Conservation (phyloP, 2,329 filamentous ascomycete species). For the Xylariaceae sp. region DNA sequence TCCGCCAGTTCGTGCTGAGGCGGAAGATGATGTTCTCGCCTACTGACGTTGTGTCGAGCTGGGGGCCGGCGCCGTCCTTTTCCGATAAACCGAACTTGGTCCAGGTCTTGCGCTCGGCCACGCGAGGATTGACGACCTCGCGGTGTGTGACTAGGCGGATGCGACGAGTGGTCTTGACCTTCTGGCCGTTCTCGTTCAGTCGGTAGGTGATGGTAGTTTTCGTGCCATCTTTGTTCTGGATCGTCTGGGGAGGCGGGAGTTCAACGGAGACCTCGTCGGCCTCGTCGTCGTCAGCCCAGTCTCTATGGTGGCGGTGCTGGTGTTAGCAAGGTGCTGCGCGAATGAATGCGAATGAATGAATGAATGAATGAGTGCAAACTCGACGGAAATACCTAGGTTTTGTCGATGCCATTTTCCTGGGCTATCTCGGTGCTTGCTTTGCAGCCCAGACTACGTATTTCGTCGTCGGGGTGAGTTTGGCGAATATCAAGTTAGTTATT, state of each 20-base stretch:
- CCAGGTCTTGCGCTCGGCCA: conserved; percentile 92
- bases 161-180: conserved; percentile 94
- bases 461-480: not conserved
- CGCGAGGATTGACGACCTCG: conserved; percentile 91
- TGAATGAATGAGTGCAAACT: not conserved
- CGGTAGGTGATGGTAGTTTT: conserved; percentile 91
- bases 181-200: conserved; percentile 89
- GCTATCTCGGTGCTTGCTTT: not conserved
- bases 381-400: conserved; percentile 19
- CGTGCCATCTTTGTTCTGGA: conserved; percentile 96
- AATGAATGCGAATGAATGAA: not conserved
- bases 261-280: conserved; percentile 65
- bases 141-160: conserved; percentile 89
- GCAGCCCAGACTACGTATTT: not conserved
- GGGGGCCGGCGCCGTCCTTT: conserved; percentile 78
- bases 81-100: conserved; percentile 86
- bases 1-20: conserved; percentile 89
- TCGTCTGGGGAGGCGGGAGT: conserved; percentile 82
- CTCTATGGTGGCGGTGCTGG: conserved; percentile 35
- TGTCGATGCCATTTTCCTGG: conserved; percentile 25
- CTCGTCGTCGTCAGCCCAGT: conserved; percentile 97
- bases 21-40: conserved; percentile 98
- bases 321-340: conserved; percentile 1
- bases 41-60: conserved; percentile 83
- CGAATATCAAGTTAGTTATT: not conserved